These are phyloP conservation scores for Salix dunnii DNA, from an alignment of 345 rosid species.

Conservation along the genomic window DNA sequence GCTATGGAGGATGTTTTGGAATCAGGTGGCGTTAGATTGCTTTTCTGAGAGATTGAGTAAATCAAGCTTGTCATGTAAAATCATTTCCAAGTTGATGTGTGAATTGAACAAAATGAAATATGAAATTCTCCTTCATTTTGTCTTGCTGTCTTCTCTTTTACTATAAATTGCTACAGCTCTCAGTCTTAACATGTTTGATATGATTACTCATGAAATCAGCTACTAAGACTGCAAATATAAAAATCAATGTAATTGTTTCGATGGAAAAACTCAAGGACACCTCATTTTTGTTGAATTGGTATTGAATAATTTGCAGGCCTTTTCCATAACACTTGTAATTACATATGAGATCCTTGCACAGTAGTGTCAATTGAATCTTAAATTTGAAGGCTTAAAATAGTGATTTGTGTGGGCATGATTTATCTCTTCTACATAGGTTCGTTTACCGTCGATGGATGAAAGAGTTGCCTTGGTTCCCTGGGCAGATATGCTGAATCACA, in stretches of 20 bases:
- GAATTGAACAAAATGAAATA: background rate
- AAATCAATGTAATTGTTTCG: background rate
- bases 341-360: background rate
- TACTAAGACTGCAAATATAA: background rate
- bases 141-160: background rate
- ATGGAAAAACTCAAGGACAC: background rate
- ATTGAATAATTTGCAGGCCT: background rate
- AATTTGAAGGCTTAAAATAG: background rate
- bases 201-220: background rate
- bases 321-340: background rate
- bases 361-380: background rate
- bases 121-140: background rate
- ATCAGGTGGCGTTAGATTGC: background rate
- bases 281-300: background rate
- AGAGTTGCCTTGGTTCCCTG: slow-evolving; percentile 95
- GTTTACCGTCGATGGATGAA: slow-evolving; percentile 89
- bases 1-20: background rate
- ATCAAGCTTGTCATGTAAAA: background rate
- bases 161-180: background rate
- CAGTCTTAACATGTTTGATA: background rate
- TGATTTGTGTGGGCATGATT: background rate
- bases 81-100: background rate
- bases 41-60: background rate
- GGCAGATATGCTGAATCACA: slow-evolving; percentile 99
- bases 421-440: slow-evolving; percentile 47